A percentile compares a stretch with the other conserved stretches of the same genome.
Evolutionary conservation across 2,329 filamentous ascomycete species (phyloP).

Genomic region (Parafenestella ontariensis): DNA sequence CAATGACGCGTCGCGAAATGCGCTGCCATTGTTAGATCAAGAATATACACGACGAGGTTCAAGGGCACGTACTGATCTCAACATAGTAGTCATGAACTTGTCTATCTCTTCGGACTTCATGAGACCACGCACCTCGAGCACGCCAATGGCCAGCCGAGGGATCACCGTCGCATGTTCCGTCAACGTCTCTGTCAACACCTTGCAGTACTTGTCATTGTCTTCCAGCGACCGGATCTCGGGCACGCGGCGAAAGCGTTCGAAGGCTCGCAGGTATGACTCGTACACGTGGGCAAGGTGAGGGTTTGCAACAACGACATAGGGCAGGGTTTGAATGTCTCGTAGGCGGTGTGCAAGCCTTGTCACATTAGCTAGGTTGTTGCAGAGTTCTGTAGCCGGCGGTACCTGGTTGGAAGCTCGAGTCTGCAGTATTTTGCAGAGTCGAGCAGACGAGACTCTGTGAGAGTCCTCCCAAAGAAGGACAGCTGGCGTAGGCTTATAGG

Average conservation of each 20-base stretch:
- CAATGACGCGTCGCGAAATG: constrained; percentile 94
- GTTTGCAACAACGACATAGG: constrained; percentile 96
- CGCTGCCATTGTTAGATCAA: constrained; percentile 61
- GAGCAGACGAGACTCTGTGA: constrained; percentile 88
- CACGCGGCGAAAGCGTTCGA: constrained; percentile 85
- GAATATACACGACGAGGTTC: not conserved
- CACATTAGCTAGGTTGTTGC: constrained; percentile 1
- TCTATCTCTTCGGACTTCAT: constrained; percentile 85
- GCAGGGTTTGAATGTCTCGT: constrained; percentile 95
- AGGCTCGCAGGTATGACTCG: constrained; percentile 95
- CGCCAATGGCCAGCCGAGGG: constrained; percentile 91
- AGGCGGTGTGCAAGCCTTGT: constrained; percentile 86
- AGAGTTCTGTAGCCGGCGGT: constrained; percentile 7
- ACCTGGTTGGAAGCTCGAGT: constrained; percentile 88
- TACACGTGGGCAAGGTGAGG: constrained; percentile 93
- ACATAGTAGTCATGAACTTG: constrained; percentile 91
- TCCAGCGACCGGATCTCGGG: constrained; percentile 84
- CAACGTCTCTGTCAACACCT: constrained; percentile 78
- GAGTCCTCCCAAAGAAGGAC: constrained; percentile 93
- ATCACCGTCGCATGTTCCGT: constrained; percentile 92
- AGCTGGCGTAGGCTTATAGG: constrained; percentile 97
- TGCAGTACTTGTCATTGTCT: constrained; percentile 88
- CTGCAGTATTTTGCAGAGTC: constrained; percentile 98
- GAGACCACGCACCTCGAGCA: constrained; percentile 84
- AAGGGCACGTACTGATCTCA: constrained; percentile 74